Base-by-base conservation (phyloP, 108 stramenopile genomes). In the Epipyxis sp. region DNA sequence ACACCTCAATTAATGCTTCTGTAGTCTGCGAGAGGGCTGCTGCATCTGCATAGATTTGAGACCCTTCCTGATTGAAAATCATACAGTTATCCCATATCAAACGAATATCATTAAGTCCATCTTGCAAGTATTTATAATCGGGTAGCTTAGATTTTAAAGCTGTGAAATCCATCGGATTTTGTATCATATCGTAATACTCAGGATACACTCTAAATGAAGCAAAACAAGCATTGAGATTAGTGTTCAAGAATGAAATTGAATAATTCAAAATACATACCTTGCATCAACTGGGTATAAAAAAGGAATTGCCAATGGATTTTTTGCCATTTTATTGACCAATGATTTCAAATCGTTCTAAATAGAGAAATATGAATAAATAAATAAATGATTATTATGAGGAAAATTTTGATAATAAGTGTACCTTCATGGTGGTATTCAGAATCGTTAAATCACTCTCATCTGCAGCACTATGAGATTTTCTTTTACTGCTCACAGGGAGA, bases 1-100 rank as follows among this genome's bases (percentile, higher is more conserved):
- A 10, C 34, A 65, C 61, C 25, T 65, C 61, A 65, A 65, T 65
- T 6, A 35, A 6, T 10, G 25, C 25, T 32, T 65, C 61, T 6
- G 61, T 25, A 10, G 20, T 32, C 6, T 6, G 6, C 6, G 30
- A 16, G 6, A 65, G 10, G 25, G 6, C 34, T 6, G 34, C 6
- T 32, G 71, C 71, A 37, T 27, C 3, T n/a, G 40, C 27, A 32
- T 74, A 34, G 20, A 74, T 74, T 13, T 6, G 6, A 13, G 71
- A 74, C 13, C 71, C 71, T 42, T 46, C 46, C 3, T 13, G n/a
- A 74, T 74, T 74, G 25, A 54, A 74, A 10, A 6, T 6, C 3
- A 27, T 6, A 32, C 71, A 74, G 50, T 74, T 74, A 6, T 39
- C 27, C 71, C 71, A 74, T 6, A 74, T 74, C n/a, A 74, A 42